These are phyloP conservation scores for Mycena haematopus DNA, from an alignment of 768 basidiomycete genomes.

Conservation along the genomic window DNA sequence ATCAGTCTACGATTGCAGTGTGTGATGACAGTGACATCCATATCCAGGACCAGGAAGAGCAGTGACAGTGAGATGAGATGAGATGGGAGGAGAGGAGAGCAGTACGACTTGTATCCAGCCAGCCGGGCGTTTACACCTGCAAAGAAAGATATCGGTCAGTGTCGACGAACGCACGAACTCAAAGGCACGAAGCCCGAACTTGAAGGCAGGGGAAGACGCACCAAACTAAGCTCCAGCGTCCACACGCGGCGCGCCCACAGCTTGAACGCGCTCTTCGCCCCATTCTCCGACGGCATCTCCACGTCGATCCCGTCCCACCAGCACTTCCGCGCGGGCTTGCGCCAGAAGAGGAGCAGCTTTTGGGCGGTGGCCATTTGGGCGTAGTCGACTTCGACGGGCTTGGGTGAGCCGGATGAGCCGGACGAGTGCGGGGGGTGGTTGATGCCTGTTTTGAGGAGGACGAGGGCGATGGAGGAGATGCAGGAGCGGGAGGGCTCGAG, in stretches of 20 bases:
- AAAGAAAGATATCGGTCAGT: too few relatives aligned
- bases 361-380: slow-evolving; percentile 97
- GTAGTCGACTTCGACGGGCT: slow-evolving; percentile 84
- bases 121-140: too few relatives aligned
- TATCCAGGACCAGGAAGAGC: too few relatives aligned
- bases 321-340: slow-evolving; percentile 99
- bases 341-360: slow-evolving; percentile 96
- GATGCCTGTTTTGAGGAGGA: slow-evolving; percentile 97
- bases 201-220: too few relatives aligned
- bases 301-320: slow-evolving; percentile 99
- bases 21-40: too few relatives aligned
- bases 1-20: too few relatives aligned
- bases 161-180: too few relatives aligned
- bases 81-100: too few relatives aligned
- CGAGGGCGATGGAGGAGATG: slow-evolving; percentile 97
- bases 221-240: slow-evolving; percentile 96
- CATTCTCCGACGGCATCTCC: slow-evolving; percentile 62
- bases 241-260: slow-evolving; percentile 98
- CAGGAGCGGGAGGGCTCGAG: slow-evolving; percentile 96
- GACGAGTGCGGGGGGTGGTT: slow-evolving; percentile 56
- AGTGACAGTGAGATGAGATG: too few relatives aligned
- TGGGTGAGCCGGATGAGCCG: slow-evolving; percentile 55
- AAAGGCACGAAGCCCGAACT: too few relatives aligned
- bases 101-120: too few relatives aligned
- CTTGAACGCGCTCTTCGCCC: slow-evolving; percentile 69